Percentiles rank a stretch among this genome's conserved stretches.
Conservation (phyloP, 371 early-diverging fungal genomes). For the Mortierella sp. region DNA sequence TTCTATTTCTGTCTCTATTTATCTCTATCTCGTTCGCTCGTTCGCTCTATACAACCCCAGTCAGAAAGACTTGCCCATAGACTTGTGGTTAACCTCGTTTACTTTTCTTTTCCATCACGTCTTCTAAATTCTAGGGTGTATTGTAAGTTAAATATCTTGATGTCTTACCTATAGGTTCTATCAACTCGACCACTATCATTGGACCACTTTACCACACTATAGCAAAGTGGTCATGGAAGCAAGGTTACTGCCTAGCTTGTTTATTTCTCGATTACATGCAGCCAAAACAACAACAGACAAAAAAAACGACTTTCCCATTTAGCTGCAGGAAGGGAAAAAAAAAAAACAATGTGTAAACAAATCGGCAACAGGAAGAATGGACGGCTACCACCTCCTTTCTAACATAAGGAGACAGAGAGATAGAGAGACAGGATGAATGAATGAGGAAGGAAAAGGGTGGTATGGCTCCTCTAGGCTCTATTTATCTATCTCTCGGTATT, state of each 20-base stretch:
- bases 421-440: not conserved
- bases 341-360: not conserved
- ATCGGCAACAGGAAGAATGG: not conserved
- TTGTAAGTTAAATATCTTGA: constrained; percentile 36
- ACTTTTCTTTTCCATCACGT: not conserved
- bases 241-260: too few relatives aligned
- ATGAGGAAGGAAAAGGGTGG: not conserved
- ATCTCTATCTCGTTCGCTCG: too few relatives aligned
- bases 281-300: constrained; percentile 1
- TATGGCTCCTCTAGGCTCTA: not conserved
- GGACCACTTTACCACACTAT: not conserved
- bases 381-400: not conserved
- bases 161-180: not conserved
- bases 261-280: not conserved
- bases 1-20: not conserved
- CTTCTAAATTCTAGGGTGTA: constrained; percentile 39
- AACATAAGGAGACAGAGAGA: constrained; percentile 15
- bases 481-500: constrained; percentile 1
- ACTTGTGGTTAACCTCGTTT: not conserved
- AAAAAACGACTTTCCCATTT: too few relatives aligned
- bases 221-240: not conserved
- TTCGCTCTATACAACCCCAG: too few relatives aligned
- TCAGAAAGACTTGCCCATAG: too few relatives aligned
- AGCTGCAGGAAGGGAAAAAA: not conserved
- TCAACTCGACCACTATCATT: not conserved